A percentile compares a stretch with the other conserved stretches of the same genome.
phyloP scores from a whole-genome alignment of 306 rosid genomes.

The Alnus rubra region DNA sequence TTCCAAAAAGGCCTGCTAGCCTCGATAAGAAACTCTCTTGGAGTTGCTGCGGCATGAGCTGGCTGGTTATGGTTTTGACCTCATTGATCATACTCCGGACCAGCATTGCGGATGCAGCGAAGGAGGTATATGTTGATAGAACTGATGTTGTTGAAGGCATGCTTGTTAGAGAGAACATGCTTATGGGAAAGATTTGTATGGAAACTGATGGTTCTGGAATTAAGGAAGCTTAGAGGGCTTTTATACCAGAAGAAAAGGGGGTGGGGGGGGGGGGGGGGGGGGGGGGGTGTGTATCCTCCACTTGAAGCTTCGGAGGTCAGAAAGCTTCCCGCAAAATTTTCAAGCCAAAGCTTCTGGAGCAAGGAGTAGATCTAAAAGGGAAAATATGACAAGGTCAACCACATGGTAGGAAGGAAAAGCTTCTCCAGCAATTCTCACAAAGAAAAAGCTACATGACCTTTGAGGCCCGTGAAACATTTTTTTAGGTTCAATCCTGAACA shows the following conservation, averaged over 20 bases:
- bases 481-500: background rate
- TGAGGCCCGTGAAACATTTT: background rate
- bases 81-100: slow-evolving; percentile 36
- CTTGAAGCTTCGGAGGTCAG: background rate
- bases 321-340: slow-evolving; percentile 5
- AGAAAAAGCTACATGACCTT: background rate
- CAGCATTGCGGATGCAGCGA: slow-evolving; percentile 42
- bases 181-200: background rate
- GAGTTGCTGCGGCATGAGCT: slow-evolving; percentile 37
- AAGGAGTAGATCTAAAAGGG: background rate
- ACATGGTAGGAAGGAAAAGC: background rate
- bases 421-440: slow-evolving; percentile 13
- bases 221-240: slow-evolving; percentile 8
- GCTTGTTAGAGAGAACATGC: slow-evolving; percentile 24
- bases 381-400: background rate
- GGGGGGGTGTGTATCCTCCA: background rate
- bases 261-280: too few species aligned
- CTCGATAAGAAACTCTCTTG: slow-evolving; percentile 12
- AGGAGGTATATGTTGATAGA: slow-evolving; percentile 42
- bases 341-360: background rate
- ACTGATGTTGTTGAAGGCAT: slow-evolving; percentile 40
- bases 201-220: background rate
- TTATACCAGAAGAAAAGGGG: slow-evolving; percentile 7
- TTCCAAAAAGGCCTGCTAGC: slow-evolving; percentile 19
- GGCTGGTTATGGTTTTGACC: slow-evolving; percentile 26